Base-by-base conservation (phyloP, 2,329 filamentous ascomycete species). In the Zarea fungicola region DNA sequence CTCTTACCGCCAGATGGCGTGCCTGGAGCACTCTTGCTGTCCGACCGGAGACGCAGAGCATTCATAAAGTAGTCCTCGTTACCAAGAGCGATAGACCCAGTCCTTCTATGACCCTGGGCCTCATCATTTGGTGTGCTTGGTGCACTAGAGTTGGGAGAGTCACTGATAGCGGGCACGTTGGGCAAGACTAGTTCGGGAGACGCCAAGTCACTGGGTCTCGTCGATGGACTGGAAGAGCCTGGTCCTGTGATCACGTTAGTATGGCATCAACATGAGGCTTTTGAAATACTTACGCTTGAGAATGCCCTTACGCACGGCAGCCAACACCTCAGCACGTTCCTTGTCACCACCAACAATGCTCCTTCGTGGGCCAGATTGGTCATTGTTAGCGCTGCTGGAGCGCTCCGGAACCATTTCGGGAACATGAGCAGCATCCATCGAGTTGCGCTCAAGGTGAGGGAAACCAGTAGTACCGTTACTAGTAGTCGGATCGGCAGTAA, bases 241-340 rank as follows among this genome's bases (percentile, higher is more conserved):
- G 36, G 83, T 39, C 58, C 59, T 54, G 43, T 18, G 14, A 25
- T 32, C 21, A 5, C 3, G 42, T 25, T 36, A 34, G 42, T 23
- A 23, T 5, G 19, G 13, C 3, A 10, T 13, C 19, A 14, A 22
- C 5, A 10, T n/a, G 7, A 5, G 5, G 10, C 36, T 7, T 39
- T 28, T 39, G 37, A 49, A 23, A 2, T 35, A 61, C 68, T 66
- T 78, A 87, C 90, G 87, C 71, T 99, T 99, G 48, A 99, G 69
- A 42, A 99, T 99, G 42, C 93, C 93, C 71, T 96, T 96, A 62
- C 89, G 89, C 41, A 97, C 89, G 6, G 90, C 89, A 18, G 91
- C 89, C 36, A 97, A 78, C 14, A 96, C 87, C 63, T 97, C 92
- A 1, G 91, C 89, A 54, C 92, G 84, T 62, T 97, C 93, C 60